Base-by-base conservation (phyloP, 805 yeast genomes). In the Cyberlindnera mississippiensis region DNA sequence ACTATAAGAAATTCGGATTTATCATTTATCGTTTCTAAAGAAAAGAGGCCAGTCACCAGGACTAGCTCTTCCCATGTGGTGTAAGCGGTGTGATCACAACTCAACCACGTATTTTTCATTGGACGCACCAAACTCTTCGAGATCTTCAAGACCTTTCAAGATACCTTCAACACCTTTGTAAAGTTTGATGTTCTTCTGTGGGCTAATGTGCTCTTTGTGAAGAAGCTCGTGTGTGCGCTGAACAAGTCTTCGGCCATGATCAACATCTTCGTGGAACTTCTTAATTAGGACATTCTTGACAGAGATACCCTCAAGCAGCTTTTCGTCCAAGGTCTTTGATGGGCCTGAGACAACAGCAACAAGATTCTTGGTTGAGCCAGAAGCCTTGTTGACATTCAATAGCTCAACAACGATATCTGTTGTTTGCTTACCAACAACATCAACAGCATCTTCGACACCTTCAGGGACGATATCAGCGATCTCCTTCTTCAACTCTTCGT, bases 401-500 rank as follows among this genome's bases (percentile, higher is more conserved):
- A 68, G 45, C 13, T 56, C 56, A 10, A 65, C 44, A 3, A 69
- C 59, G 8, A 46, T 37, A 4, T 56, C 52, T 3, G 74, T 63
- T 8, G 72, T 68, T 30, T 63, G 62, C 40, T 63, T 67, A 3
- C 74, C 69, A 14, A 69, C 68, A 42, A 71, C 68, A 50, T 71
- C 75, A 32, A 71, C 61, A n/a, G 70, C 75, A 46, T 55, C 62
- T 18, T 58, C 55, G 4, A 68, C 41, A 9, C 63, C 61, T 12
- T 54, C 52, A 7, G 61, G 60, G 2, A 59, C 49, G 12, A 51
- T 48, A n/a, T 46, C 52, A 6, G 33, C 12, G 10, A 63, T 24
- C 28, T 52, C 53, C 30, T 48, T 35, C 10, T 39, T 20, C 12
- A 63, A 40, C 20, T 53, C 57, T 2, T 56, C 61, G 6, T 45